Evolutionary conservation across 2,329 filamentous ascomycete species (phyloP), one percentile per base, ranked within the genome.

Genomic region (Microdochium nivale): DNA sequence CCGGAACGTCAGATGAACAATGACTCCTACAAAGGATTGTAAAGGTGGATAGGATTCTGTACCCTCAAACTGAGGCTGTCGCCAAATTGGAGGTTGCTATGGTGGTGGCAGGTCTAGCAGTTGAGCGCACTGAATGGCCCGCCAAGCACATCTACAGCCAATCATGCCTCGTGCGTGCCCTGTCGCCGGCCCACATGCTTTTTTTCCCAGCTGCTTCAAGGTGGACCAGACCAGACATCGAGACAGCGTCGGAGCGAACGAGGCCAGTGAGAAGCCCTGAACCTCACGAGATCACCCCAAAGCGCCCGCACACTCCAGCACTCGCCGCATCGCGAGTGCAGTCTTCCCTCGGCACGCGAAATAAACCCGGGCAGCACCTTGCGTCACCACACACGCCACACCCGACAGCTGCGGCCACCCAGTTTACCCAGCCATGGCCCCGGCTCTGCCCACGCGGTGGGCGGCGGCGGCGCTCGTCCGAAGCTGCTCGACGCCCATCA

Each of bases 391-490:
- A 44, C 3, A 5, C 19, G 7, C 40, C 35, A 40, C 35, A 5
- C 19, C 19, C 40, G 19, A 19, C 40, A 7, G 40, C 40, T 19
- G 19, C 40, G 8, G 19, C n/a, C 19, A 44, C 14, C 16, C 10
- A 23, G 40, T 19, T 8, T 3, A 3, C 7, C 40, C 40, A 7
- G 67, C 56, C 55, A 76, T 77, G 75, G 69, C 73, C 61, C 67
- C 71, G 55, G 71, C 72, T 61, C 66, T 76, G 61, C 69, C 65
- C 63, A 67, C 61, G 67, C 69, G 62, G 65, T 74, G 66, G 73
- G 72, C 54, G 64, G 69, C 60, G 66, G 70, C 58, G 61, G 67
- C 65, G 65, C 66, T 65, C 50, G 57, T 48, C 57, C 60, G 51
- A 59, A 62, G 58, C 56, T 61, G 47, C 57, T 58, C 48, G 55